Base-by-base conservation (phyloP, 116 monocot genomes). In the Phalaenopsis hybrid region DNA sequence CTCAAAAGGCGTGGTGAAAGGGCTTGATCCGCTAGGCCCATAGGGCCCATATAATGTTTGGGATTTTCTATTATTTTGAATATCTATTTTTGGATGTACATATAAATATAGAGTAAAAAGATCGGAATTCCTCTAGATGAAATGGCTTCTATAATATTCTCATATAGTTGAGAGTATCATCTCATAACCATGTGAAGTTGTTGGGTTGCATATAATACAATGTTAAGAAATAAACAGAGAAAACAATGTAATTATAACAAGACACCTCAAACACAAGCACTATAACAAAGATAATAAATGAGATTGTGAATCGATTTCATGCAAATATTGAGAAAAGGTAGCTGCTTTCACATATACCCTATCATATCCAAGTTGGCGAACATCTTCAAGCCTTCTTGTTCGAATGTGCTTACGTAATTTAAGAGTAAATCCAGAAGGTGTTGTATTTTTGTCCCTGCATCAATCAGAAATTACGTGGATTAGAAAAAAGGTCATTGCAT, bases 351-450 rank as follows among this genome's bases (percentile, higher is more conserved):
- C 28, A 33, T 51, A 28, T 77, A 99, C 99, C 63, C 99, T 92
- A 84, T 99, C 99, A 82, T 94, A 99, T 81, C 99, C 99, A 41
- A 99, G 99, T 84, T 95, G 95, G 45, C 99, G 90, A 18, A 99
- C 92, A 83, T 99, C 95, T 87, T 99, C 95, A 67, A 99, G 95
- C 78, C 99, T 89, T 85, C 89, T 99, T 44, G 91, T 94, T 2
- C 99, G 85, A 44, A 99, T 95, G 77, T 99, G 99, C 75, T 92
- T 99, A 33, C 99, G 86, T 57, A 99, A 81, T 79, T 99, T 99
- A 31, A 99, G 94, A 67, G 99, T 99, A 81, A 99, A 99, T 57
- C 95, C 99, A 51, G 99, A 99, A 74, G 99, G 99, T 45, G 99
- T 99, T 52, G 91, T 95, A 78, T 75, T 94, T 83, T 99, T 99